Evolutionary conservation across 108 stramenopile species (phyloP), one percentile per base, ranked within the genome.

Genomic region (Mediolabrus comicus): DNA sequence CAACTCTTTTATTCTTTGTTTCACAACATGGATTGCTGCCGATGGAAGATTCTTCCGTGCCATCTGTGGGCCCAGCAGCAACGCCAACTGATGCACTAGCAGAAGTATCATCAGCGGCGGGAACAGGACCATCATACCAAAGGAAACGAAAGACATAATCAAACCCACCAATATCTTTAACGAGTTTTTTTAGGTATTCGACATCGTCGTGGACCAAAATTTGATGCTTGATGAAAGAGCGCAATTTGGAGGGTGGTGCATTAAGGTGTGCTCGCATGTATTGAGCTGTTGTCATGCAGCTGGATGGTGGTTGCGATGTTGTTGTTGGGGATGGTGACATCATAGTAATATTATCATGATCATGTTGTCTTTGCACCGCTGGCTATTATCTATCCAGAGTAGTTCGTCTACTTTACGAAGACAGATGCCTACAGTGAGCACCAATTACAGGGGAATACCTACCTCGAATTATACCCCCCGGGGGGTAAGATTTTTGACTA

Each of bases 71-170:
- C 1, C 13, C 27, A n/a, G 24, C 32, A 26, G 5, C 59, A 68
- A 22, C 41, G 28, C 39, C 34, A 29, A 6, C 53, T 22, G 62
- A 19, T 17, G 53, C 4, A 14, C 10, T 41, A 8, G 16, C 43
- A 10, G 28, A 2, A 6, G 55, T 29, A 35, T 3, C 36, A 53
- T 39, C 49, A 49, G 29, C 12, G 10, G 22, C 11, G 10, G 74
- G 67, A 19, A 53, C 38, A n/a, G 60, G 59, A n/a, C 74, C 74
- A 63, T 75, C 74, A n/a, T 63, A 75, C 74, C 74, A 75, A 33
- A 75, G 56, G 35, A 68, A 75, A 31, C 74, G 52, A 22, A 75
- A 75, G 7, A 68, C 74, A 57, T 62, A 75, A 6, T 75, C 74
- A 67, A 75, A 49, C 1, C 61, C 39, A 6, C 74, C 67, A 1